Conservation (phyloP, 192 early-diverging fungal genomes). For the Coemansia sp. region DNA sequence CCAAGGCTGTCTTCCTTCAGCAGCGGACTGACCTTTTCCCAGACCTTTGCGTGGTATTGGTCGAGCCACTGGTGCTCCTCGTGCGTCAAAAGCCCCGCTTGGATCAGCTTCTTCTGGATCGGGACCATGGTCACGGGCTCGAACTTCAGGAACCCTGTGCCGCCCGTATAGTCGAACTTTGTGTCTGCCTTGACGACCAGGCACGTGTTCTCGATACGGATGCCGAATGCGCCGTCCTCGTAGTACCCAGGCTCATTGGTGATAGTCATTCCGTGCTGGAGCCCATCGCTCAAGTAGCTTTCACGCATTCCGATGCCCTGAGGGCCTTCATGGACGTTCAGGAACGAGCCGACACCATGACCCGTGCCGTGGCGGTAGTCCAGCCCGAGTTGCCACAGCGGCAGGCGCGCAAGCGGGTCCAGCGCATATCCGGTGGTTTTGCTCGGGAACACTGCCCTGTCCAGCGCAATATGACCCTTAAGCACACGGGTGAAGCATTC, state of each 20-base stretch:
- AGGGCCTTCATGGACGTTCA: conserved; percentile 95
- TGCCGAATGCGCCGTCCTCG: conserved; percentile 94
- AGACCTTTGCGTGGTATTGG: conserved; percentile 73
- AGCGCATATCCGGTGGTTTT: conserved; percentile 88
- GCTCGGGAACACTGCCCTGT: conserved; percentile 82
- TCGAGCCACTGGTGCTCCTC: conserved; percentile 87
- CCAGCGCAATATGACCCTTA: conserved; percentile 95
- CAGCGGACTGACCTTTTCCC: conserved; percentile 77
- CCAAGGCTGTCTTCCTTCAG: conserved; percentile 66
- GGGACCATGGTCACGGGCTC: conserved; percentile 92
- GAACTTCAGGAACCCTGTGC: conserved; percentile 79
- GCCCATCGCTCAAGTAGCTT: conserved; percentile 69
- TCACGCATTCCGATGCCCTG: conserved; percentile 87
- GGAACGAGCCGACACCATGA: conserved; percentile 93
- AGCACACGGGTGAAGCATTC: conserved; percentile 96
- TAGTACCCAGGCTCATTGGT: conserved; percentile 99
- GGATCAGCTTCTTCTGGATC: conserved; percentile 83
- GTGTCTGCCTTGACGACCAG: conserved; percentile 74
- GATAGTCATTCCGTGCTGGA: conserved; percentile 91
- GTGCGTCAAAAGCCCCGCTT: conserved; percentile 64
- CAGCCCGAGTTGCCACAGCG: conserved; percentile 90
- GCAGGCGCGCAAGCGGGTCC: conserved; percentile 81
- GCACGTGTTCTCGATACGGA: conserved; percentile 95
- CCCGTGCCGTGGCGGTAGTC: conserved; percentile 98
- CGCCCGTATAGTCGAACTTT: conserved; percentile 78